Evolutionary conservation across 2,329 filamentous ascomycete species (phyloP).

Genomic region (Ophiosphaerella korrae): DNA sequence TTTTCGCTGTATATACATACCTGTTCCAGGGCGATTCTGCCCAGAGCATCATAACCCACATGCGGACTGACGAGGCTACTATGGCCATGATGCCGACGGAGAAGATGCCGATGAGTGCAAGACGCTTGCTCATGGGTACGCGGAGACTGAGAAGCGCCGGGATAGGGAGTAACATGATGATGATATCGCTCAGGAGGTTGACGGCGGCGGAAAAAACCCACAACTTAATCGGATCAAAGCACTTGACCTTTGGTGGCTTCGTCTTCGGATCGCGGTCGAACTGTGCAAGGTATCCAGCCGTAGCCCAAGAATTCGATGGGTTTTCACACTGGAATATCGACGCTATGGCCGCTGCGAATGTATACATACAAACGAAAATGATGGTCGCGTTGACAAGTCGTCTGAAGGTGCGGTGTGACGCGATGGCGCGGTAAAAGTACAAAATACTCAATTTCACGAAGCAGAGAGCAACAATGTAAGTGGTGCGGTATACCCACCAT

Average conservation of each 20-base stretch:
- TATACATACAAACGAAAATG: slow-evolving; percentile 37
- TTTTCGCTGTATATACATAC: not conserved
- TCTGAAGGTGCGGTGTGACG: slow-evolving; percentile 40
- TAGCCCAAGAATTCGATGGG: slow-evolving; percentile 34
- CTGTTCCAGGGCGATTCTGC: slow-evolving; percentile 43
- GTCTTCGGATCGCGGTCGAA: slow-evolving; percentile 31
- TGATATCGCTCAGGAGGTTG: slow-evolving; percentile 50
- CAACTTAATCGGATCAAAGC: slow-evolving; percentile 39
- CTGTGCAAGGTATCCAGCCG: slow-evolving; percentile 35
- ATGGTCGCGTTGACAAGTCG: slow-evolving; percentile 36
- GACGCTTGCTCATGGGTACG: slow-evolving; percentile 56
- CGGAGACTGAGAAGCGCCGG: slow-evolving; percentile 54
- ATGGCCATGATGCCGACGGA: slow-evolving; percentile 44
- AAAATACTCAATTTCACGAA: slow-evolving; percentile 42
- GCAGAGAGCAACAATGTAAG: slow-evolving; percentile 35
- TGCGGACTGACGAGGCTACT: slow-evolving; percentile 41
- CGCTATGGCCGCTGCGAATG: slow-evolving; percentile 33
- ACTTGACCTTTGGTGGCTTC: slow-evolving; percentile 27
- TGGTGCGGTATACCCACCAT: slow-evolving; percentile 44
- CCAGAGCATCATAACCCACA: slow-evolving; percentile 46
- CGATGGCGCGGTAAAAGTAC: slow-evolving; percentile 44
- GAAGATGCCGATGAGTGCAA: slow-evolving; percentile 54
- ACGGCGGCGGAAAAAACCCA: slow-evolving; percentile 47
- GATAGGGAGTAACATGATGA: slow-evolving; percentile 53
- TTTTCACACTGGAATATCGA: slow-evolving; percentile 41